A percentile compares a stretch with the other conserved stretches of the same genome.
These are phyloP conservation scores for Microsporum audouinii DNA, from an alignment of 2,329 filamentous ascomycete species.

Conservation along the genomic window DNA sequence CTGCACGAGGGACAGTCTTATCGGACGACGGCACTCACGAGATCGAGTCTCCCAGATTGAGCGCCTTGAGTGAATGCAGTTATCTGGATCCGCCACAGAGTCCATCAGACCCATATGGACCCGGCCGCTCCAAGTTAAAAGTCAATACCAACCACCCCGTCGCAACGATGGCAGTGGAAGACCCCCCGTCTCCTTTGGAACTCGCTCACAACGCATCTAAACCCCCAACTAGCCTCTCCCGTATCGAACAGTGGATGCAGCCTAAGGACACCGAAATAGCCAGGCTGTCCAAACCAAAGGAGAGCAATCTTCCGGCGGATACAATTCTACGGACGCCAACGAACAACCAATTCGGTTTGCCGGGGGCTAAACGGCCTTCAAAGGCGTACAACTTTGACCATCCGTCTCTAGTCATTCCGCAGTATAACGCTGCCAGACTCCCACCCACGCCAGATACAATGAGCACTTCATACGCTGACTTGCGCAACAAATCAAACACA, in stretches of 20 bases:
- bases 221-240: constrained; percentile 10
- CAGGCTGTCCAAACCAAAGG: constrained; percentile 10
- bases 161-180: neutral
- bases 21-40: constrained; percentile 26
- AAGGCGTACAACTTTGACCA: constrained; percentile 15
- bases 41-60: constrained; percentile 32
- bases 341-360: constrained; percentile 8
- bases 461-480: constrained; percentile 28
- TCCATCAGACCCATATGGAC: neutral
- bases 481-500: constrained; percentile 25
- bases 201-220: neutral
- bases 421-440: constrained; percentile 26
- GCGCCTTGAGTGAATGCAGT: constrained; percentile 36
- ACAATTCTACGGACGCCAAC: constrained; percentile 9
- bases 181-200: neutral
- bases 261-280: constrained; percentile 14
- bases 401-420: constrained; percentile 20
- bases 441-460: constrained; percentile 36
- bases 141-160: neutral
- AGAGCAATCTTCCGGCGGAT: neutral
- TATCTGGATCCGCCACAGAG: constrained; percentile 28
- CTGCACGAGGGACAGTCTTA: constrained; percentile 27
- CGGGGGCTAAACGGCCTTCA: constrained; percentile 15
- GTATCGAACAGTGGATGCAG: constrained; percentile 26
- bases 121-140: neutral